Evolutionary conservation across 306 rosid genomes (phyloP), one percentile per base, ranked within the genome.

Genomic region (Fagus crenata): DNA sequence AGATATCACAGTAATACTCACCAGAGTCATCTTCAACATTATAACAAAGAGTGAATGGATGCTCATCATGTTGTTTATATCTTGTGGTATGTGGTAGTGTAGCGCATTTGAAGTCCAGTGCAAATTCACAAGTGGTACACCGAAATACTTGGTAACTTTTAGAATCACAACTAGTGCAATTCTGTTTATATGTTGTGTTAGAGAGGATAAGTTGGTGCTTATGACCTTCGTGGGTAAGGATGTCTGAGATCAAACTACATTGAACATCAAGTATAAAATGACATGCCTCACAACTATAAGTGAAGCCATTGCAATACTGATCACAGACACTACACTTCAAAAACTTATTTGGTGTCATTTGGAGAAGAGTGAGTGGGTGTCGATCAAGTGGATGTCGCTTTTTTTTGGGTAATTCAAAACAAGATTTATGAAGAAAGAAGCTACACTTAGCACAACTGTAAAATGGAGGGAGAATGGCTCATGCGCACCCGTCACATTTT

Each of bases 121-220:
- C 22, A 1, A 56, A 56, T 18, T 56, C 13, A 22, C 63, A 56
- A 7, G 18, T 12, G 3, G 9, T 33, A 56, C 63, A 56, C 32
- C 12, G 18, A 3, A 56, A 56, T 56, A 56, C 0, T 7, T 0
- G 28, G 28, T 22, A 22, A 22, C 0, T 22, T 22, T 22, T 22
- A 22, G 28, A 22, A 22, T 22, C 28, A 22, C 0, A 22, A 56
- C 33, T 1, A 22, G 12, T 56, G 22, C 35, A 56, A 0, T 1
- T 1, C 1, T 56, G 1, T 1, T 0, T 0, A 6, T 0, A 0
- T 7, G 61, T 6, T 55, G 33, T 0, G 3, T 4, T 18, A 4
- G 33, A 6, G 0, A 56, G 35, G 7, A 7, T 18, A 1, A 56
- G 61, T 32, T 0, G 33, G 33, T 55, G 61, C 4, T 5, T 12